A percentile compares a stretch with the other conserved stretches of the same genome.
Conservation (phyloP, 208 protist species). For the Crithidia sp. region DNA sequence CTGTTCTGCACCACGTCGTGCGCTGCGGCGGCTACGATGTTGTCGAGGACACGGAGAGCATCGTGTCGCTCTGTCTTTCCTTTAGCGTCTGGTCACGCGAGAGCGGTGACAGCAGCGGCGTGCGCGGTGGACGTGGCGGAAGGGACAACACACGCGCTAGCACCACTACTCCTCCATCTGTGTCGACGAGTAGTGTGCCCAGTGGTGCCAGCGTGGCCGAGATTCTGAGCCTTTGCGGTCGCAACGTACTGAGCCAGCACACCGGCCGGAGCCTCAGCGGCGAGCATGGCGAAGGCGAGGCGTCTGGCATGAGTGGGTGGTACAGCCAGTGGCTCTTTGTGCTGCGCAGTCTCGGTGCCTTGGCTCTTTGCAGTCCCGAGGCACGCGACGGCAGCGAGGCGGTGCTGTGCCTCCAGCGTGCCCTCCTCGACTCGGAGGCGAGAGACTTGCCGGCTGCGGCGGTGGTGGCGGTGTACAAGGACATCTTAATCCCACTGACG, state of each 20-base stretch:
- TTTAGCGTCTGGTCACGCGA: slow-evolving; percentile 27
- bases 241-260: slow-evolving; percentile 29
- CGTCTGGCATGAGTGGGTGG: slow-evolving; percentile 14
- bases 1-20: slow-evolving; percentile 28
- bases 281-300: neutral
- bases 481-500: slow-evolving; percentile 76
- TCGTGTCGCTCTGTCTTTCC: slow-evolving; percentile 37
- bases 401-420: slow-evolving; percentile 67
- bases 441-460: slow-evolving; percentile 30
- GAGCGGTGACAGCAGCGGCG: neutral
- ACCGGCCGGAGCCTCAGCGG: neutral
- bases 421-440: slow-evolving; percentile 59
- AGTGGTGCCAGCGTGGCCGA: slow-evolving; percentile 23
- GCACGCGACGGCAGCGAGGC: slow-evolving; percentile 48
- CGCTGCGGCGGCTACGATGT: slow-evolving; percentile 20
- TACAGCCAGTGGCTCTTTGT: slow-evolving; percentile 51
- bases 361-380: slow-evolving; percentile 49
- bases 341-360: slow-evolving; percentile 48
- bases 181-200: neutral
- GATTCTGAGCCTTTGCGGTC: slow-evolving; percentile 34
- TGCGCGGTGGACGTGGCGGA: neutral
- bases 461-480: slow-evolving; percentile 62
- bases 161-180: too few species aligned
- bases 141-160: neutral
- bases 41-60: slow-evolving; percentile 29